These are phyloP conservation scores for Marsdenia floribunda DNA, from an alignment of 257 asterid species.

Conservation along the genomic window DNA sequence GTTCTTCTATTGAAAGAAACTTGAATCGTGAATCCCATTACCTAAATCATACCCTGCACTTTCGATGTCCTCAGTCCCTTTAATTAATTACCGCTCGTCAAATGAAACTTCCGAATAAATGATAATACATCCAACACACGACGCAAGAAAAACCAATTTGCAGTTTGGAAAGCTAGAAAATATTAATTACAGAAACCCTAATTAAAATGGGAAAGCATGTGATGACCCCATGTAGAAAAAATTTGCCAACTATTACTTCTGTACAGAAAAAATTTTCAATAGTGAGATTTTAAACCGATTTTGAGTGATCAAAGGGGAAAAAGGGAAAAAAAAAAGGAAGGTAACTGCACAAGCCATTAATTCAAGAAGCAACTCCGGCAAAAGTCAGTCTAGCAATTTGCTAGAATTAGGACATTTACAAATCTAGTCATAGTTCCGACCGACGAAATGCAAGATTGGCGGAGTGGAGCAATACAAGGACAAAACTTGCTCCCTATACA, in stretches of 20 bases:
- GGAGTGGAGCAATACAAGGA: constrained; percentile 8
- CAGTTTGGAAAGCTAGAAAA: constrained; percentile 4
- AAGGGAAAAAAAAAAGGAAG: background rate
- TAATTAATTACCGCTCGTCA: no score
- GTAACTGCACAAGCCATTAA: background rate
- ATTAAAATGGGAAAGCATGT: background rate
- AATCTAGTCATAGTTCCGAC: constrained; percentile 7
- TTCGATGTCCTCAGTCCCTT: no score
- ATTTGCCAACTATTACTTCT: constrained; percentile 11
- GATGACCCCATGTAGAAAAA: background rate
- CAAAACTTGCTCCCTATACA: constrained; percentile 23
- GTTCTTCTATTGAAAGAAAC: no score
- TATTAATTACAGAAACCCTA: constrained; percentile 7
- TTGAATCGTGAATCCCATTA: background rate
- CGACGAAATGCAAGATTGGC: constrained; percentile 16
- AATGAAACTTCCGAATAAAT: no score
- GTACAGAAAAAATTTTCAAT: constrained; percentile 16
- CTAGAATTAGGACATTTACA: constrained; percentile 8
- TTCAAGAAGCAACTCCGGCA: background rate
- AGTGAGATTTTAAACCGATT: no score
- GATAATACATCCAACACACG: no score
- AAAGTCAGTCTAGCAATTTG: background rate
- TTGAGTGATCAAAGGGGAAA: no score
- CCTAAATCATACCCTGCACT: background rate
- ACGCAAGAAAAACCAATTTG: background rate